Evolutionary conservation across 2,329 filamentous ascomycete genomes (phyloP), one percentile per base, ranked within the genome.

Genomic region (Dactylellina drechsleri): DNA sequence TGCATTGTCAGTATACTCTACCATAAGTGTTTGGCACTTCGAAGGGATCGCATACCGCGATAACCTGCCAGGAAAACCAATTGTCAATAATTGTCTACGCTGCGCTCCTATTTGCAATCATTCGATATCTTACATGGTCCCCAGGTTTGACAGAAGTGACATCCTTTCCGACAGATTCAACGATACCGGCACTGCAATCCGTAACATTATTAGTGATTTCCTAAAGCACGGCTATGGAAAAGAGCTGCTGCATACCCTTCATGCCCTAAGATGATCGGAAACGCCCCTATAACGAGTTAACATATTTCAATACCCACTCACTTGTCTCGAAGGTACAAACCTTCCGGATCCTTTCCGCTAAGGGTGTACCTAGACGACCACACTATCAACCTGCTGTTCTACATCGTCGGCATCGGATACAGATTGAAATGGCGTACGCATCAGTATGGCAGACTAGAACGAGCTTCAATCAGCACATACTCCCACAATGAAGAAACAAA

Each of bases 281-380:
- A 73, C 16, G 59, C 58, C n/a, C 57, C 59, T 71, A 57, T 4
- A 50, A 16, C 23, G 1, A 4, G 1, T 66, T 53, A 67, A 57
- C 36, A 50, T 6, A 18, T 28, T 20, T 18, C 23, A 6, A 28
- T 36, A 15, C 28, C 5, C 3, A 23, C 41, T n/a, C 1, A 13
- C 12, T 4, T 15, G 20, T 47, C 15, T 15, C 8, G 6, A 56
- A n/a, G 8, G 15, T 18, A 56, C 57, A 50, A 12, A 81, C 92
- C 95, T 85, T 99, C 95, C 64, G 95, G 94, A 81, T 99, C 95
- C 85, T 97, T 98, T 78, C 95, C 95, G 64, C 92, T 96, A 77
- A 96, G 88, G 66, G 92, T 96, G 87, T 96, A 97, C 81, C 95
- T 92, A 86, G 91, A 78, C 74, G 57, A 58, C 45, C 18, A 41